These are phyloP conservation scores for Hawksworthiomyces lignivorus DNA, from an alignment of 2,329 filamentous ascomycete species.

Conservation along the genomic window DNA sequence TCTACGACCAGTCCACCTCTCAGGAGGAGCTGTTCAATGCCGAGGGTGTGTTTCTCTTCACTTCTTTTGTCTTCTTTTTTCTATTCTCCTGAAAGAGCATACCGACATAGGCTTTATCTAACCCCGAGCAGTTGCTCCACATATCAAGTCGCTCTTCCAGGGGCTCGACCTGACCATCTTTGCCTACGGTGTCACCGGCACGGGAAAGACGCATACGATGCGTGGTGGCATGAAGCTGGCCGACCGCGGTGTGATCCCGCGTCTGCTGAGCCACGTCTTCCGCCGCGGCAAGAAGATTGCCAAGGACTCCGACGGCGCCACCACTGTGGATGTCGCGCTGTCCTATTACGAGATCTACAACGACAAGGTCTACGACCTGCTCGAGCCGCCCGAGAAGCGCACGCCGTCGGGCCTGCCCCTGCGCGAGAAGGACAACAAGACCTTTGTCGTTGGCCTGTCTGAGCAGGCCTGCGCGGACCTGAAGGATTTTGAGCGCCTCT, in stretches of 20 bases:
- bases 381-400: slow-evolving; percentile 81
- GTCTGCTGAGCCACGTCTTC: slow-evolving; percentile 78
- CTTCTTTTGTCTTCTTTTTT: not conserved
- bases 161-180: slow-evolving; percentile 86
- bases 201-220: slow-evolving; percentile 95
- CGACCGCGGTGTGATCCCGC: slow-evolving; percentile 80
- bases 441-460: slow-evolving; percentile 75
- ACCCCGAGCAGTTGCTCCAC: slow-evolving; percentile 65
- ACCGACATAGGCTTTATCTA: too few relatives aligned
- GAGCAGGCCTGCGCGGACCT: slow-evolving; percentile 75
- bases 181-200: slow-evolving; percentile 87
- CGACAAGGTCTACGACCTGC: slow-evolving; percentile 87
- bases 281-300: slow-evolving; percentile 75
- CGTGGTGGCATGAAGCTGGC: slow-evolving; percentile 79
- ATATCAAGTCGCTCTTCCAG: slow-evolving; percentile 84
- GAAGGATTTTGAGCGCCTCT: slow-evolving; percentile 83
- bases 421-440: slow-evolving; percentile 79
- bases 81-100: not conserved
- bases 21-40: slow-evolving; percentile 85
- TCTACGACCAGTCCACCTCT: slow-evolving; percentile 72
- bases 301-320: slow-evolving; percentile 67
- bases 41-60: slow-evolving; percentile 46
- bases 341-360: slow-evolving; percentile 98
- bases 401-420: slow-evolving; percentile 73
- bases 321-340: slow-evolving; percentile 64